Percentiles rank a stretch among this genome's conserved stretches.
phyloP scores from a whole-genome alignment of 345 rosid species.

The Arabis hirsuta region DNA sequence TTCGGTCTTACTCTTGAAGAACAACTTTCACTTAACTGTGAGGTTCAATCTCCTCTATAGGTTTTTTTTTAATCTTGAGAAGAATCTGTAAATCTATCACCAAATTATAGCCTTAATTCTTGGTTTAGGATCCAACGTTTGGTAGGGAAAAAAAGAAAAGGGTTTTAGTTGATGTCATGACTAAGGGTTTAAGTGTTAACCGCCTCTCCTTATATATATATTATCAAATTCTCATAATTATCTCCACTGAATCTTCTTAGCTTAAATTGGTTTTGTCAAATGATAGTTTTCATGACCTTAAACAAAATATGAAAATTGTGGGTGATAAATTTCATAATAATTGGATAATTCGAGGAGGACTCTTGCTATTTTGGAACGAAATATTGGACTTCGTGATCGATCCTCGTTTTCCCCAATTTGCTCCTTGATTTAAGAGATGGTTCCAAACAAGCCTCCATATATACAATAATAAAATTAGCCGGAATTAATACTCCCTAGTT shows the following conservation, averaged over 20 bases:
- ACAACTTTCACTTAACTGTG: slow-evolving; percentile 24
- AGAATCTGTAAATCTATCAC: slow-evolving; percentile 38
- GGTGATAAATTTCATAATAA: slow-evolving; percentile 1
- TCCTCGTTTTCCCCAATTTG: background rate
- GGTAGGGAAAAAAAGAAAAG: slow-evolving; percentile 5
- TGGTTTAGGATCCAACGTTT: slow-evolving; percentile 39
- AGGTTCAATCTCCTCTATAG: slow-evolving; percentile 19
- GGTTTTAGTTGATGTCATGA: slow-evolving; percentile 29
- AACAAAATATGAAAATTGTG: slow-evolving; percentile 3
- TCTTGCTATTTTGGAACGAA: slow-evolving; percentile 1
- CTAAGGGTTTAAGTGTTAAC: slow-evolving; percentile 36
- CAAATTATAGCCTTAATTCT: slow-evolving; percentile 36
- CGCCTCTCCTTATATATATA: slow-evolving; percentile 26
- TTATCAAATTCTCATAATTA: slow-evolving; percentile 26
- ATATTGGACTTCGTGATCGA: background rate
- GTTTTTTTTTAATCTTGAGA: slow-evolving; percentile 12
- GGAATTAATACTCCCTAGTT: background rate
- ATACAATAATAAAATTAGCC: background rate
- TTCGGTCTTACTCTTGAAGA: slow-evolving; percentile 75
- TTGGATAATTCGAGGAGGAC: background rate
- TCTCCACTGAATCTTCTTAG: slow-evolving; percentile 18
- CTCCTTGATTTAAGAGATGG: background rate
- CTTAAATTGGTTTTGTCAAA: background rate
- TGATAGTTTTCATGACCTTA: background rate
- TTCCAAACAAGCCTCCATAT: background rate